These are phyloP conservation scores for Aristolochia contorta DNA, from an alignment of 164 flowering plant species.

Conservation along the genomic window DNA sequence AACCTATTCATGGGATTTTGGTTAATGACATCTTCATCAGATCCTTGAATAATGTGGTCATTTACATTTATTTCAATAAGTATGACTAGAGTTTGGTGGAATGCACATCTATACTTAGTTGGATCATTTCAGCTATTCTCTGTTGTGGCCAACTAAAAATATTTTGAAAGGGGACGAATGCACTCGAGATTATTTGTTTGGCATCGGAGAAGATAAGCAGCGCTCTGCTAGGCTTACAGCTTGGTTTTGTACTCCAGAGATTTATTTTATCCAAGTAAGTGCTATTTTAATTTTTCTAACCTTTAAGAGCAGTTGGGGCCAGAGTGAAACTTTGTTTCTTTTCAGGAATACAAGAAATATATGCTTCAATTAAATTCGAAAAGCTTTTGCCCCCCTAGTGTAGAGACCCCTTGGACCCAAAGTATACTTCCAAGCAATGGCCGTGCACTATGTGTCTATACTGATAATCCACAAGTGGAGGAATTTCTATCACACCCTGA, in stretches of 20 bases:
- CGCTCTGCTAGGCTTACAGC: conserved; percentile 96
- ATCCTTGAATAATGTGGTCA: too few relatives aligned
- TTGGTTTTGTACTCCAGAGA: conserved; percentile 86
- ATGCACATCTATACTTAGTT: too few relatives aligned
- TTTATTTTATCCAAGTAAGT: conserved; percentile 64
- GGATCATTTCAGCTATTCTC: conserved; percentile 56
- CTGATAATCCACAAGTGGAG: conserved; percentile 90
- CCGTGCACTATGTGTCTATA: conserved; percentile 50
- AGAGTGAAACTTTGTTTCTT: conserved; percentile 2
- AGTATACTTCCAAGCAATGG: conserved; percentile 28
- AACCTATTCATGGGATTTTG: too few relatives aligned
- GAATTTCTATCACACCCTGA: conserved; percentile 77
- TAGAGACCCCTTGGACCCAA: conserved; percentile 17
- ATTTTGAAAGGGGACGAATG: conserved; percentile 76
- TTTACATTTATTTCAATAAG: too few relatives aligned
- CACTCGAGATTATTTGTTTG: conserved; percentile 85
- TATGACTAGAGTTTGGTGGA: too few relatives aligned
- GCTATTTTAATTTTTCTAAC: not conserved
- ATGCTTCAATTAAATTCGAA: conserved; percentile 28
- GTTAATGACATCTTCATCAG: too few relatives aligned
- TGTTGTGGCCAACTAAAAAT: conserved; percentile 76
- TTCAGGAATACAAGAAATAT: conserved; percentile 60
- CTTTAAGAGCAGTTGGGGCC: too few relatives aligned
- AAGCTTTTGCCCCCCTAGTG: conserved; percentile 8
- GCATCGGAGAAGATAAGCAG: conserved; percentile 93